These are phyloP conservation scores for Chaetoceros muelleri DNA, from an alignment of 108 stramenopile genomes.

Conservation along the genomic window DNA sequence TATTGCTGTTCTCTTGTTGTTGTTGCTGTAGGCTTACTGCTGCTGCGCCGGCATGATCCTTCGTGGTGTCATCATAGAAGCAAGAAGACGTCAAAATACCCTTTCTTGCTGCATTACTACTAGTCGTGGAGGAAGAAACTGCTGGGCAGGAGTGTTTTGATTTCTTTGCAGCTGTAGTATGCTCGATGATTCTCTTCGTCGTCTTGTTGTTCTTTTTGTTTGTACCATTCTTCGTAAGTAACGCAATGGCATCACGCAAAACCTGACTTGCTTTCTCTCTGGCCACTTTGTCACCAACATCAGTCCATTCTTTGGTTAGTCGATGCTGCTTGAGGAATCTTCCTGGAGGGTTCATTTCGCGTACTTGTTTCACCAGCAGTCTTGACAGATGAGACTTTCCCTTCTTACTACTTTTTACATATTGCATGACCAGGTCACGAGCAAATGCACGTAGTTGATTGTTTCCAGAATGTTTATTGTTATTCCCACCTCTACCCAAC, in stretches of 20 bases:
- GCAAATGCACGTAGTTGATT: constrained; percentile 49
- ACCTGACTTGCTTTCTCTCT: constrained; percentile 70
- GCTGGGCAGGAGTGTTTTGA: too few relatives aligned
- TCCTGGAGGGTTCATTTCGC: constrained; percentile 36
- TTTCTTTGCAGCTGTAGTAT: too few relatives aligned
- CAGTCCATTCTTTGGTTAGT: constrained; percentile 32
- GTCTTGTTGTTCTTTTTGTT: too few relatives aligned
- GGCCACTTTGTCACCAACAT: constrained; percentile 50
- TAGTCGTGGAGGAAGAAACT: too few relatives aligned
- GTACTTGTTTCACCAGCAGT: constrained; percentile 29
- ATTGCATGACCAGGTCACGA: constrained; percentile 15
- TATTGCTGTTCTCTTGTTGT: too few relatives aligned
- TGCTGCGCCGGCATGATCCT: too few relatives aligned
- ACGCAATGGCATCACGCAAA: constrained; percentile 62
- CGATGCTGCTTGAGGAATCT: constrained; percentile 45
- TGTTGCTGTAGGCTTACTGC: too few relatives aligned
- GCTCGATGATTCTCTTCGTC: too few relatives aligned
- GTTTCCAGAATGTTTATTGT: constrained; percentile 59
- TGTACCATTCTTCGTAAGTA: too few relatives aligned
- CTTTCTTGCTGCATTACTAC: too few relatives aligned
- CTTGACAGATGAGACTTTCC: constrained; percentile 45
- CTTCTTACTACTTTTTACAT: constrained; percentile 33
- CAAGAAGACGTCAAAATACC: too few relatives aligned
- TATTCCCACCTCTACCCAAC: constrained; percentile 53
- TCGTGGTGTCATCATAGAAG: too few relatives aligned